Conservation (phyloP, 345 rosid species). For the Syzygium grande region DNA sequence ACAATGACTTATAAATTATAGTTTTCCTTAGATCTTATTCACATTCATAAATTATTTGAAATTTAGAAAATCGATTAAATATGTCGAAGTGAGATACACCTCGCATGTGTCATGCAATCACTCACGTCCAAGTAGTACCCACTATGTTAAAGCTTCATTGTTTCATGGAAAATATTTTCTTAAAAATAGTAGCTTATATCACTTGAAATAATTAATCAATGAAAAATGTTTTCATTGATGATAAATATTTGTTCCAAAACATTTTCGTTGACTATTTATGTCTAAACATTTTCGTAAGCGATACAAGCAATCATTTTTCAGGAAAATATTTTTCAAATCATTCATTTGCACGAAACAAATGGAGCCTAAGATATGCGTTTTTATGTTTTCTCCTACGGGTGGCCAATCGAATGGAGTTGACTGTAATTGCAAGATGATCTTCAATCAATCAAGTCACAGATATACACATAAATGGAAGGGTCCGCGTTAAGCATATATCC, state of each 20-base stretch:
- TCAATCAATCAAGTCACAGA: neutral
- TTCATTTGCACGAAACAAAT: neutral
- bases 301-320: neutral
- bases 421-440: neutral
- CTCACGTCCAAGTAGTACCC: neutral
- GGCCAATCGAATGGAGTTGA: neutral
- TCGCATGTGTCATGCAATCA: neutral
- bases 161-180: too few species aligned
- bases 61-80: too few species aligned
- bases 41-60: neutral
- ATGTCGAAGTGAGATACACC: too few species aligned
- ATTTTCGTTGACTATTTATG: neutral
- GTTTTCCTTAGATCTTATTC: neutral
- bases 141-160: too few species aligned
- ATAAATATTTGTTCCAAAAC: too few species aligned
- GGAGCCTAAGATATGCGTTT: too few species aligned
- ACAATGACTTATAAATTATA: neutral
- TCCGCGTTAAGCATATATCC: neutral
- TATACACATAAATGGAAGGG: neutral
- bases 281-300: too few species aligned
- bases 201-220: too few species aligned
- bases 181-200: too few species aligned
- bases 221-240: too few species aligned
- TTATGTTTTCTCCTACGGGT: neutral
- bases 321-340: too few species aligned